These are phyloP conservation scores for Sporothrix brunneoviolacea DNA, from an alignment of 2,329 filamentous ascomycete species.

Conservation along the genomic window DNA sequence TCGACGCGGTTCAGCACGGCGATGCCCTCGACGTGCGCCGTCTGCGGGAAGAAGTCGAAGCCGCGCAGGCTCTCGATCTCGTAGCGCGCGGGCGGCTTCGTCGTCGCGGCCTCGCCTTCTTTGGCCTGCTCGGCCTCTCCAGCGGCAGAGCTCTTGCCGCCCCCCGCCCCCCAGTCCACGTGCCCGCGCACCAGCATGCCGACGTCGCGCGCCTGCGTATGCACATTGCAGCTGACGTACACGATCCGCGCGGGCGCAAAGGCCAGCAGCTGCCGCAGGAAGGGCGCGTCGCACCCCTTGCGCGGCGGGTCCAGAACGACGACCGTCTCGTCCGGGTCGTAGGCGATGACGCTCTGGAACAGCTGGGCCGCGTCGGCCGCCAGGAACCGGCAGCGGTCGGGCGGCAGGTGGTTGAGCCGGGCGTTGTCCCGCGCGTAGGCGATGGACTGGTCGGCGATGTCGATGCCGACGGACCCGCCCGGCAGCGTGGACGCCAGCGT, in stretches of 20 bases:
- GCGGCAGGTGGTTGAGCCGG: conserved; percentile 60
- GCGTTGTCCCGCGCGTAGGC: conserved; percentile 74
- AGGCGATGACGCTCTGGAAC: conserved; percentile 62
- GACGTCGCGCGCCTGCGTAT: conserved; percentile 91
- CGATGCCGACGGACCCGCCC: conserved; percentile 78
- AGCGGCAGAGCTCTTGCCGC: conserved; percentile 21
- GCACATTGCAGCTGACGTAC: conserved; percentile 97
- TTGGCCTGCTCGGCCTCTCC: too few relatives aligned
- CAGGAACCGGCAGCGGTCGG: conserved; percentile 70
- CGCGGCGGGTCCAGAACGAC: conserved; percentile 96
- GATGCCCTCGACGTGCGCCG: conserved; percentile 62
- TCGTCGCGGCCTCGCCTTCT: conserved; percentile 26
- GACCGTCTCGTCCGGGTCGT: conserved; percentile 73
- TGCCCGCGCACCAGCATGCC: conserved; percentile 75
- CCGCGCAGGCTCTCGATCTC: conserved; percentile 84
- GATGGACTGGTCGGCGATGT: conserved; percentile 77
- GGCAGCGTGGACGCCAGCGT: conserved; percentile 80
- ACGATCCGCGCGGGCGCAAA: conserved; percentile 76
- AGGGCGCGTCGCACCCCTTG: conserved; percentile 85
- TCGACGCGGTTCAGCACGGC: conserved; percentile 56
- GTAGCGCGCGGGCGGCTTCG: conserved; percentile 48
- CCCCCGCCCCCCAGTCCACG: conserved; percentile 26
- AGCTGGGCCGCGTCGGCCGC: conserved; percentile 80
- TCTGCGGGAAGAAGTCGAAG: conserved; percentile 97
- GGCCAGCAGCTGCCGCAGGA: conserved; percentile 70